Percentiles rank a stretch among this genome's conserved stretches.
Conservation (phyloP, 176 grass and related monocot genomes). For the Poa pratensis region DNA sequence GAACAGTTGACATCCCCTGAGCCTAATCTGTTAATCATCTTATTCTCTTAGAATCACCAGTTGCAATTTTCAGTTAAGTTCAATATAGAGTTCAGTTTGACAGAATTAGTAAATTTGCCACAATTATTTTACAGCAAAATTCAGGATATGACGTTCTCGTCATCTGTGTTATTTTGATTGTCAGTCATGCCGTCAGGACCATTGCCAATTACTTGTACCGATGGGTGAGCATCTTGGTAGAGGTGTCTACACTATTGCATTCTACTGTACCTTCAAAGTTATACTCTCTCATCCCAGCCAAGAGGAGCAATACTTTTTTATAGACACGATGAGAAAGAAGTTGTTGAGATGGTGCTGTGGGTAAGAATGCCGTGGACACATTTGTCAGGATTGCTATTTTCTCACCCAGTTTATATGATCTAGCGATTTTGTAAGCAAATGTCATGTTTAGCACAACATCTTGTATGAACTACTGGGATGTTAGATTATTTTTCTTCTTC, state of each 20-base stretch:
- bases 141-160: no score
- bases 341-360: slow-evolving; percentile 58
- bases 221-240: slow-evolving; percentile 61
- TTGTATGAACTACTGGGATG: background rate
- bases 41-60: no score
- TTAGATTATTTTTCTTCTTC: no score
- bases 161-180: background rate
- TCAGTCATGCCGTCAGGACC: slow-evolving; percentile 60
- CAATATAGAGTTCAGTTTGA: no score
- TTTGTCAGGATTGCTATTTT: background rate
- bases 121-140: no score
- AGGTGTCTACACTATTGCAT: slow-evolving; percentile 57
- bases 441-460: background rate
- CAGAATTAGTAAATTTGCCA: no score
- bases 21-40: no score
- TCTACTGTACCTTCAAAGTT: slow-evolving; percentile 68
- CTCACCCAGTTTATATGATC: slow-evolving; percentile 10
- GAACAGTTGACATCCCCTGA: no score
- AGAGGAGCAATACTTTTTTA: slow-evolving; percentile 63
- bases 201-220: slow-evolving; percentile 69
- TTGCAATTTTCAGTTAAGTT: no score
- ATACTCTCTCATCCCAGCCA: slow-evolving; percentile 69
- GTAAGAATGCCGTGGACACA: background rate
- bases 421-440: no score
- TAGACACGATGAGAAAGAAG: slow-evolving; percentile 71